Conservation (phyloP, 495 filamentous ascomycete species). For the Talaromyces adpressus region DNA sequence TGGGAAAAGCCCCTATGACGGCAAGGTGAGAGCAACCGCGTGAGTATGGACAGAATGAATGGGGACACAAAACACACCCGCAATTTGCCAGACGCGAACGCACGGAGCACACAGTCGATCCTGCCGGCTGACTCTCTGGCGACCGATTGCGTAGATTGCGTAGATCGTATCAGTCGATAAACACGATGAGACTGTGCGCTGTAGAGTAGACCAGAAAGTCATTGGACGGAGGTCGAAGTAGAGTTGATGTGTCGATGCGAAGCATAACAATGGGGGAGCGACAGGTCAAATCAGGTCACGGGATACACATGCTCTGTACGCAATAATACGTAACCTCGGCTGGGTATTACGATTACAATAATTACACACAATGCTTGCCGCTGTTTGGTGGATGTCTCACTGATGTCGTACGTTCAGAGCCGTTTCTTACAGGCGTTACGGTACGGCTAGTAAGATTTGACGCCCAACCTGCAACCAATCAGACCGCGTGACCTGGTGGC, state of each 20-base stretch:
- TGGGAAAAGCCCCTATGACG: neutral
- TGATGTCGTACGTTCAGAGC: neutral
- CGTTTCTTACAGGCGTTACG: neutral
- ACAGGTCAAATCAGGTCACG: neutral
- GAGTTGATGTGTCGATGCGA: neutral
- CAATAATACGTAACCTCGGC: neutral
- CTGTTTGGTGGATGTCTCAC: neutral
- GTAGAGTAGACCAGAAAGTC: neutral
- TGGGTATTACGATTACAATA: neutral
- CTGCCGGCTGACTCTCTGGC: neutral
- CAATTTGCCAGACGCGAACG: neutral
- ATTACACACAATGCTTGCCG: neutral
- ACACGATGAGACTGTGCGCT: neutral
- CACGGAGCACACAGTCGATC: conserved; percentile 2
- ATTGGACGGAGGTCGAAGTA: neutral
- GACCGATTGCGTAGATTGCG: no score
- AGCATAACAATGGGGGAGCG: neutral
- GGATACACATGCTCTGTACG: neutral
- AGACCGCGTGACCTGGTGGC: neutral
- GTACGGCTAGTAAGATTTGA: neutral
- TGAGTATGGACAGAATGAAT: neutral
- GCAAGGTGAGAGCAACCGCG: neutral
- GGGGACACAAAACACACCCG: neutral
- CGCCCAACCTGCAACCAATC: neutral
- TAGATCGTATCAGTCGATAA: neutral